A percentile compares a stretch with the other conserved stretches of the same genome.
phyloP scores from a whole-genome alignment of 495 filamentous ascomycete species.

The Penicillium argentinense region DNA sequence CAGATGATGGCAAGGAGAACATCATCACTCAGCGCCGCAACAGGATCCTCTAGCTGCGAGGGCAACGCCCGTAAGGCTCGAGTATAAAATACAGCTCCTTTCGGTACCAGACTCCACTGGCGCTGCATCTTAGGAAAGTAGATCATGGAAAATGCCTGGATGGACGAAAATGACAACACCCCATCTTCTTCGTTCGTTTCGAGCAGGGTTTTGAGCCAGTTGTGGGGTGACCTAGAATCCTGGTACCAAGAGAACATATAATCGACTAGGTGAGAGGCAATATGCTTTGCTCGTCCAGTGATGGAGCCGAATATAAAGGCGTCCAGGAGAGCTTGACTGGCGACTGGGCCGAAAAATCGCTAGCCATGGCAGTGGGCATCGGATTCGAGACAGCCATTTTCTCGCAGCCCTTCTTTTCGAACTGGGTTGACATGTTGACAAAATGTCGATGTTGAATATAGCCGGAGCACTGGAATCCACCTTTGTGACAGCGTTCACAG shows the following conservation, averaged over 20 bases:
- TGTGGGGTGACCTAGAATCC: conserved; percentile 4
- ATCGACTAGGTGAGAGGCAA: conserved; percentile 12
- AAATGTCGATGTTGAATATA: conserved; percentile 19
- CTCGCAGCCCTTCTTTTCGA: neutral
- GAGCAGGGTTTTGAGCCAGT: conserved; percentile 10
- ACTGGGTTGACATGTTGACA: conserved; percentile 4
- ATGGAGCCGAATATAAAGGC: too few relatives aligned
- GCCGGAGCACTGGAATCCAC: conserved; percentile 17
- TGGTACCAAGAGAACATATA: conserved; percentile 17
- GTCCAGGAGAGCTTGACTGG: too few relatives aligned
- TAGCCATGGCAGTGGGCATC: neutral
- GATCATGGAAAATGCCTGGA: conserved; percentile 10
- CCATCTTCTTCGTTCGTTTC: neutral
- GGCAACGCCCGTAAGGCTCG: conserved; percentile 11
- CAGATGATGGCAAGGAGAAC: conserved; percentile 14
- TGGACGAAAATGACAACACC: conserved; percentile 4
- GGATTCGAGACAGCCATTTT: neutral
- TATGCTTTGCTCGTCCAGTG: too few relatives aligned
- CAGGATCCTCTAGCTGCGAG: conserved; percentile 3
- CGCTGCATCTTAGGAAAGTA: conserved; percentile 18
- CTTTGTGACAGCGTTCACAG: conserved; percentile 24
- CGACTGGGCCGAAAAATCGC: too few relatives aligned
- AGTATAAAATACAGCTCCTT: conserved; percentile 11
- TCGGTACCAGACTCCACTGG: conserved; percentile 3
- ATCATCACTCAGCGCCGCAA: conserved; percentile 8